Percentiles rank a stretch among this genome's conserved stretches.
Conservation (phyloP, 2,329 filamentous ascomycete species). For the Cladosporium sp. region DNA sequence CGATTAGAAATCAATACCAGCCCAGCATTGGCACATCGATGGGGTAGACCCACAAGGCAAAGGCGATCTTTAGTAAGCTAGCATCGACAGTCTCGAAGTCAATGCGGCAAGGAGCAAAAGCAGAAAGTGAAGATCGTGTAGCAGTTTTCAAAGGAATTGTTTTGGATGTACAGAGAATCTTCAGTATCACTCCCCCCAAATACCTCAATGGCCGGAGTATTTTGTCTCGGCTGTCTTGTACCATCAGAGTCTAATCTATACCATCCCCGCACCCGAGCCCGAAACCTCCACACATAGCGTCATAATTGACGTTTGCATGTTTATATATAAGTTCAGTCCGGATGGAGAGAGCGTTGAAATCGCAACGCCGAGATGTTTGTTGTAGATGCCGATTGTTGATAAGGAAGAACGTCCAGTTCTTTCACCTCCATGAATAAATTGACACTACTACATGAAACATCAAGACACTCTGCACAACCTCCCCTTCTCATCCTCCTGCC, state of each 20-base stretch:
- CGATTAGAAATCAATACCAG: too few relatives aligned
- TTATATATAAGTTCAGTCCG: not conserved
- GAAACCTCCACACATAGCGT: constrained; percentile 7
- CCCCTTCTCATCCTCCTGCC: constrained; percentile 13
- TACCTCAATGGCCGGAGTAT: constrained; percentile 1
- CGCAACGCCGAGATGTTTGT: too few relatives aligned
- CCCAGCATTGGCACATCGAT: not conserved
- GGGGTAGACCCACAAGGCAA: not conserved
- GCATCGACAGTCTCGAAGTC: not conserved
- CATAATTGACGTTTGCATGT: constrained; percentile 10
- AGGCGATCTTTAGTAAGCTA: not conserved
- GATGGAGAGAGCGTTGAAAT: not conserved
- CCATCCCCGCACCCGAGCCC: constrained; percentile 8
- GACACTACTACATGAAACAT: too few relatives aligned
- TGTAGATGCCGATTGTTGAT: too few relatives aligned
- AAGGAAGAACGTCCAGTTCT: too few relatives aligned
- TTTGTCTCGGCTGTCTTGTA: constrained; percentile 9
- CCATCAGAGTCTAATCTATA: constrained; percentile 3
- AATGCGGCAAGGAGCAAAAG: not conserved
- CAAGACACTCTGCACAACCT: constrained; percentile 9
- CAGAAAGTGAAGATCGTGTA: not conserved
- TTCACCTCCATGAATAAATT: too few relatives aligned
- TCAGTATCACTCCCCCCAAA: not conserved
- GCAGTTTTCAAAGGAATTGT: not conserved
- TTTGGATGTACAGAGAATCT: not conserved